phyloP scores from a whole-genome alignment of 345 rosid species.

The Eucalyptus curtisii region DNA sequence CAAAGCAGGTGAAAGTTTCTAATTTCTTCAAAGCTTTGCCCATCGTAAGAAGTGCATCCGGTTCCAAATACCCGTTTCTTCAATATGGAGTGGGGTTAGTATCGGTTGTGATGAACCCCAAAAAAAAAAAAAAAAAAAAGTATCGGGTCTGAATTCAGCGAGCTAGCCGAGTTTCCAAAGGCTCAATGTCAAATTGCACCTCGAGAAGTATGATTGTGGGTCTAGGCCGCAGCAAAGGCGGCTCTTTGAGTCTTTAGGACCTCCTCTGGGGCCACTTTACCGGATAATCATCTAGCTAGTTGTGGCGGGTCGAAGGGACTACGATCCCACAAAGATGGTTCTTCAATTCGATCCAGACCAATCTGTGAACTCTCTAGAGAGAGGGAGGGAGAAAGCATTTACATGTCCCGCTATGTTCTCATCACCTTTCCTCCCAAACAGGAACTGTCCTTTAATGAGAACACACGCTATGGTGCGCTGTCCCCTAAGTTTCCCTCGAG shows the following conservation, averaged over 20 bases:
- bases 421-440: too few species aligned
- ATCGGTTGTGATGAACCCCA: accelerated
- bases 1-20: neutral
- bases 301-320: neutral
- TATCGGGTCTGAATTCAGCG: accelerated
- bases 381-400: neutral
- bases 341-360: neutral
- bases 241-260: neutral
- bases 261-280: neutral
- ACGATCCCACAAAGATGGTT: neutral
- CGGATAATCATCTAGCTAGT: neutral
- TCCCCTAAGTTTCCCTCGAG: neutral
- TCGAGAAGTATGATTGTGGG: neutral
- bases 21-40: neutral
- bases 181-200: neutral
- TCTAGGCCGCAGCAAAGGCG: neutral
- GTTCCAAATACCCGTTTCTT: neutral
- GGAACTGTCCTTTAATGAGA: neutral
- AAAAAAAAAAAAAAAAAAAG: accelerated
- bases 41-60: neutral
- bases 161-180: neutral
- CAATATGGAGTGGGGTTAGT: accelerated
- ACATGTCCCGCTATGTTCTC: too few species aligned
- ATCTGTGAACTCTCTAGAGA: neutral
- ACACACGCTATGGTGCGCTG: neutral